phyloP scores from a whole-genome alignment of 441 rosid species.

The Adansonia gregorii region DNA sequence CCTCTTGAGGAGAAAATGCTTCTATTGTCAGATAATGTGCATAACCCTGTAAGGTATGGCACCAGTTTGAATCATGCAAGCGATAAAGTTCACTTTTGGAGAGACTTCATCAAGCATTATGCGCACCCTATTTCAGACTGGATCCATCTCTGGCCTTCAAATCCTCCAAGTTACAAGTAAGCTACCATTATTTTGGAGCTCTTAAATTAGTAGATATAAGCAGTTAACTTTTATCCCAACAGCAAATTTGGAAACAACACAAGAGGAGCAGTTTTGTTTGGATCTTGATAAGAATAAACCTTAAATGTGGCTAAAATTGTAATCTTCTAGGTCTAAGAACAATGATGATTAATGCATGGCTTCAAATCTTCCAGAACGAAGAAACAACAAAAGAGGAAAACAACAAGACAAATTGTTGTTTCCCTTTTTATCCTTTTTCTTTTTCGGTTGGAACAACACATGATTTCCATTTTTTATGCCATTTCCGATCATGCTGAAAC shows the following conservation, averaged over 20 bases:
- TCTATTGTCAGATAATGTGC: slow-evolving; percentile 51
- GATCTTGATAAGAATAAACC: neutral
- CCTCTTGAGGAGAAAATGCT: slow-evolving; percentile 67
- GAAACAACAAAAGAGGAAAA: slow-evolving; percentile 15
- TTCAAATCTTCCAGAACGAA: slow-evolving; percentile 17
- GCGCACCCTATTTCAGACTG: slow-evolving; percentile 62
- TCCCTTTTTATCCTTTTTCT: neutral
- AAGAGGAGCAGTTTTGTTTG: slow-evolving; percentile 14
- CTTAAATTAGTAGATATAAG: slow-evolving; percentile 19
- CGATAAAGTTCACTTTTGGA: slow-evolving; percentile 71
- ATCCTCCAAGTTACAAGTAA: slow-evolving; percentile 69
- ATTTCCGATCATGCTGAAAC: neutral
- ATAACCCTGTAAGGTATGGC: slow-evolving; percentile 64
- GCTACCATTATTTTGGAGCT: slow-evolving; percentile 11
- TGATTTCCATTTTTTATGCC: slow-evolving; percentile 6
- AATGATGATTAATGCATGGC: slow-evolving; percentile 6
- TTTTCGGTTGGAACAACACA: neutral
- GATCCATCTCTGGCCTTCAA: slow-evolving; percentile 70
- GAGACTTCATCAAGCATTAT: slow-evolving; percentile 78
- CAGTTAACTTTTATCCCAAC: neutral
- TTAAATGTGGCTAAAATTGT: slow-evolving; percentile 6
- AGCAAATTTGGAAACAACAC: slow-evolving; percentile 14
- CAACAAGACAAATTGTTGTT: neutral
- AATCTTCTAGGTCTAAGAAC: neutral
- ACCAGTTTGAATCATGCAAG: slow-evolving; percentile 66